Conservation (phyloP, 495 filamentous ascomycete genomes). For the Penicillium tannophilum region DNA sequence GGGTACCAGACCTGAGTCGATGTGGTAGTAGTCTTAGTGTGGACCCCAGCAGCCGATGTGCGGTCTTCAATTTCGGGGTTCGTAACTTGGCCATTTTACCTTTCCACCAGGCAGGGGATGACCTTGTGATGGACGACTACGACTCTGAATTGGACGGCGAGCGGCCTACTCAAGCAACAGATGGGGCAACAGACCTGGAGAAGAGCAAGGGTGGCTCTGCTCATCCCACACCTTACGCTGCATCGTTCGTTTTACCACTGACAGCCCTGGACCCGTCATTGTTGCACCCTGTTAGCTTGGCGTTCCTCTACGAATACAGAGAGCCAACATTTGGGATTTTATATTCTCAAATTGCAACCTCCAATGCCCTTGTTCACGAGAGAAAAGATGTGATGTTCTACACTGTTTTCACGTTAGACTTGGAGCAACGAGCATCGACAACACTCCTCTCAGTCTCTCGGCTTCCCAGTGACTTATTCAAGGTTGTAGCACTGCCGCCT, state of each 20-base stretch:
- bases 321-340: slow-evolving; percentile 97
- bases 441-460: slow-evolving; percentile 82
- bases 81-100: slow-evolving; percentile 91
- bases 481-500: slow-evolving; percentile 78
- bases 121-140: slow-evolving; percentile 88
- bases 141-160: slow-evolving; percentile 73
- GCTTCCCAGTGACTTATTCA: slow-evolving; percentile 87
- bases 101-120: slow-evolving; percentile 81
- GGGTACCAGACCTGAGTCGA: slow-evolving; percentile 66
- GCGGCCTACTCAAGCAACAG: slow-evolving; percentile 24
- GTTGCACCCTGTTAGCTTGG: slow-evolving; percentile 83
- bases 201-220: slow-evolving; percentile 54
- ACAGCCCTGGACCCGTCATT: slow-evolving; percentile 84
- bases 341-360: slow-evolving; percentile 71
- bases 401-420: slow-evolving; percentile 91
- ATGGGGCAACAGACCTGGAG: slow-evolving; percentile 21
- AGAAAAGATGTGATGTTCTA: slow-evolving; percentile 85
- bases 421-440: slow-evolving; percentile 92
- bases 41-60: slow-evolving; percentile 90
- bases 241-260: slow-evolving; percentile 89
- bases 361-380: slow-evolving; percentile 69
- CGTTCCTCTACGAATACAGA: slow-evolving; percentile 94
- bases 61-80: slow-evolving; percentile 85
- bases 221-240: slow-evolving; percentile 75
- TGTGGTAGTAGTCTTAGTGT: slow-evolving; percentile 79